phyloP scores from a whole-genome alignment of 257 asterid genomes.

The Primulina huaijiensis region DNA sequence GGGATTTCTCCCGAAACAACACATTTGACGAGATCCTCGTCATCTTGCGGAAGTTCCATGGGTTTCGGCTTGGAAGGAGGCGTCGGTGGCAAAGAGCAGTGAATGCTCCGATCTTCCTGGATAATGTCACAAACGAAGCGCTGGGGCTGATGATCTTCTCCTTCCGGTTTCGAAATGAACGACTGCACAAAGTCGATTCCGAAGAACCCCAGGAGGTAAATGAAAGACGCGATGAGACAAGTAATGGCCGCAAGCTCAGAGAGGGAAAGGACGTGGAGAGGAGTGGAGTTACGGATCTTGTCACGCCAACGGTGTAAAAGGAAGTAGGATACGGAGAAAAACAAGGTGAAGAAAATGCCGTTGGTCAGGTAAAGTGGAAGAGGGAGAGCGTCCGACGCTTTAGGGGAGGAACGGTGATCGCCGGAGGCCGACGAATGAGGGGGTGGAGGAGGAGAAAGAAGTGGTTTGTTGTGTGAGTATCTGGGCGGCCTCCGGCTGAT shows the following conservation, averaged over 20 bases:
- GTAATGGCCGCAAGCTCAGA: conserved; percentile 46
- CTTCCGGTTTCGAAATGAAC: conserved; percentile 31
- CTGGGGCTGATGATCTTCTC: conserved; percentile 10
- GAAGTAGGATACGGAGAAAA: conserved; percentile 46
- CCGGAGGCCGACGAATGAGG: background rate
- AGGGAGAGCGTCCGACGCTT: conserved; percentile 39
- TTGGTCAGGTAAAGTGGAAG: conserved; percentile 38
- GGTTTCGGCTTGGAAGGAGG: background rate
- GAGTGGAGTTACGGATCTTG: conserved; percentile 47
- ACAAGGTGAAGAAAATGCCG: conserved; percentile 42
- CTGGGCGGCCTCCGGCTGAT: background rate
- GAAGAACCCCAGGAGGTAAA: conserved; percentile 46
- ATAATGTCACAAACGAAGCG: background rate
- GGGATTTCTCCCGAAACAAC: conserved; percentile 44
- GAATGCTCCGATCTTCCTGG: background rate
- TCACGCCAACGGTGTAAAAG: conserved; percentile 48
- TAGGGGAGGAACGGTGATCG: conserved; percentile 13
- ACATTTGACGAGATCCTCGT: conserved; percentile 37
- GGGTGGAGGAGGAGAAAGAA: background rate
- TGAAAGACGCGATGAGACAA: conserved; percentile 37
- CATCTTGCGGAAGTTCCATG: conserved; percentile 29
- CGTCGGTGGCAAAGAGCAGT: background rate
- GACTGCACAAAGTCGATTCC: conserved; percentile 53
- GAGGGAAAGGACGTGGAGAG: conserved; percentile 43
- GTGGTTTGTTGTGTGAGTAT: background rate